phyloP scores from a whole-genome alignment of 805 yeast species.

The Cyberlindnera sargentensis region DNA sequence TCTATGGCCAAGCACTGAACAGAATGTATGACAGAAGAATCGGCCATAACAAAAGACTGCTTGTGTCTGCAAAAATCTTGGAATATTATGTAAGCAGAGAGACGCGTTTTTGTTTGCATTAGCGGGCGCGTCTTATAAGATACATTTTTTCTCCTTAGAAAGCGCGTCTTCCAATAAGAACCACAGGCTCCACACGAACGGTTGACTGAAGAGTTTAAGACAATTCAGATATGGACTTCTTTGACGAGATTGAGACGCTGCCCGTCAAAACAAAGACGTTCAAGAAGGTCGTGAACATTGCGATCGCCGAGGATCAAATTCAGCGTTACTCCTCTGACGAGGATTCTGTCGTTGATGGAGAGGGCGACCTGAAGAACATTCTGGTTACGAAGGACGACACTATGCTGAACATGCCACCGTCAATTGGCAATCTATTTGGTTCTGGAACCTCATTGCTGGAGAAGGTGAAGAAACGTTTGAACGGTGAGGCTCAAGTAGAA shows the following conservation, averaged over 20 bases:
- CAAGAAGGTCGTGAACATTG: constrained; percentile 12
- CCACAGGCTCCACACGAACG: no score
- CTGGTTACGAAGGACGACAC: no score
- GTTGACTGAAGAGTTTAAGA: neutral
- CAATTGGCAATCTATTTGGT: constrained; percentile 2
- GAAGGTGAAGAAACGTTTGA: constrained; percentile 14
- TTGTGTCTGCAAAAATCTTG: no score
- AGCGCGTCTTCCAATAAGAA: no score
- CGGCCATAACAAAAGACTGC: no score
- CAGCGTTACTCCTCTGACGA: neutral
- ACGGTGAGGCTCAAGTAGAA: constrained; percentile 8
- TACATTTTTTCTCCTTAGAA: no score
- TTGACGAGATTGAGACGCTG: constrained; percentile 16
- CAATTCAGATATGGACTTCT: constrained; percentile 14
- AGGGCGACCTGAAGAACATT: neutral
- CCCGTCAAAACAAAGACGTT: constrained; percentile 16
- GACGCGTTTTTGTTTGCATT: no score
- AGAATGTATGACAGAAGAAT: no score
- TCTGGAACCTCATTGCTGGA: constrained; percentile 6
- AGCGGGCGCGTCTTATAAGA: no score
- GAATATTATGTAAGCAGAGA: no score
- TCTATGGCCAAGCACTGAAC: no score
- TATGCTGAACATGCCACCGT: neutral
- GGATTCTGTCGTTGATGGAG: neutral
- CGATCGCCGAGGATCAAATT: neutral